Conservation (phyloP, 306 rosid species). For the Quercus glauca region DNA sequence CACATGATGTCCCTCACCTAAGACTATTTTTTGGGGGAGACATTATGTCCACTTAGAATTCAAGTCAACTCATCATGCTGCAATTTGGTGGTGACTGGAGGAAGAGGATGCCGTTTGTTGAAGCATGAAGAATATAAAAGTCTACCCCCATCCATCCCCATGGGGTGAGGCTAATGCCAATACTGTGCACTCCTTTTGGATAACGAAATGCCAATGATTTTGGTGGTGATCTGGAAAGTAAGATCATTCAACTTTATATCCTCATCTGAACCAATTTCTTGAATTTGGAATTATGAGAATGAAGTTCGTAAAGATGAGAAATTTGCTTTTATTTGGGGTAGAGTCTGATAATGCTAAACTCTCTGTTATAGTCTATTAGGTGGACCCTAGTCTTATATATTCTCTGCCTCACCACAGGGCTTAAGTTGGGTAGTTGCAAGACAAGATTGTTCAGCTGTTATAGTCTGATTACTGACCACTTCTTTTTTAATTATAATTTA, state of each 20-base stretch:
- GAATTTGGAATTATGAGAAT: not conserved
- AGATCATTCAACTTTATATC: not conserved
- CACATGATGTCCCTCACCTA: not conserved
- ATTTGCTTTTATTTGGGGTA: not conserved
- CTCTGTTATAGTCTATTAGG: not conserved
- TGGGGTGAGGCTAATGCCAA: no score
- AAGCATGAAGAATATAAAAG: no score
- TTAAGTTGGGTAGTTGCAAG: not conserved
- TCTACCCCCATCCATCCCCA: no score
- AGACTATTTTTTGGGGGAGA: not conserved
- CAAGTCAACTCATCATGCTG: not conserved
- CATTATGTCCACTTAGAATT: no score
- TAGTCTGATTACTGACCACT: constrained; percentile 1
- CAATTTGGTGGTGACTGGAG: not conserved
- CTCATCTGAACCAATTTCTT: not conserved
- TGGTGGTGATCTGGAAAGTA: not conserved
- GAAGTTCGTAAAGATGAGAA: not conserved
- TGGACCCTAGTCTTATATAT: not conserved
- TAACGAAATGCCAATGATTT: not conserved
- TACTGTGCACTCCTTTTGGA: no score
- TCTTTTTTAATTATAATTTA: not conserved
- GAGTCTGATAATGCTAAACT: constrained; percentile 4
- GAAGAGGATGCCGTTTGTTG: no score
- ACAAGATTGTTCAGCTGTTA: not conserved
- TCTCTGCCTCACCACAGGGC: not conserved